phyloP scores from a whole-genome alignment of 768 basidiomycete species.

The Scleroderma bovista region DNA sequence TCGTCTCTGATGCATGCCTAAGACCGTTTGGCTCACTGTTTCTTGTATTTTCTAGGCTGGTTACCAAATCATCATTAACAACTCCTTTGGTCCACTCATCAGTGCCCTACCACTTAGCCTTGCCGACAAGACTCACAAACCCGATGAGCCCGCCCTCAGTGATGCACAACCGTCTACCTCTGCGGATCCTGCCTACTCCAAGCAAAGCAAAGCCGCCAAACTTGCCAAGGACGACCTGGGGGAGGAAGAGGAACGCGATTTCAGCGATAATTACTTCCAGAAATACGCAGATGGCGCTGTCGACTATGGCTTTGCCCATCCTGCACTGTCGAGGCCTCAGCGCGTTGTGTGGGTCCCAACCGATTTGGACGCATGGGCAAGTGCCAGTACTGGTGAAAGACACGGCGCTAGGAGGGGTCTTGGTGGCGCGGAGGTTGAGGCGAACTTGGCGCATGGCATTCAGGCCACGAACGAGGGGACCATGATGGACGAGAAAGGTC shows the following conservation, averaged over 20 bases:
- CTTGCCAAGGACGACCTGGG: constrained; percentile 7
- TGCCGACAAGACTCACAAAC: constrained; percentile 58
- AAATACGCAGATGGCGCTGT: constrained; percentile 20
- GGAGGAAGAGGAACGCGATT: constrained; percentile 2
- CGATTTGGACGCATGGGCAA: constrained; percentile 44
- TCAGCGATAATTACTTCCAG: constrained; percentile 19
- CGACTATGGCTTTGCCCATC: constrained; percentile 80
- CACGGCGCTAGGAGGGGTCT: constrained; percentile 33
- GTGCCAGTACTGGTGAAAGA: not conserved
- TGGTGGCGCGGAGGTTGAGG: constrained; percentile 54
- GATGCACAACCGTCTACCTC: not conserved
- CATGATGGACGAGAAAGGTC: constrained; percentile 56
- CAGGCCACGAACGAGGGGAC: constrained; percentile 45
- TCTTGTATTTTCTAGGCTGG: constrained; percentile 40
- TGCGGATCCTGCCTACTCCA: not conserved
- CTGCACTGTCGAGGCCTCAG: constrained; percentile 70
- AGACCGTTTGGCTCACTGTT: not conserved
- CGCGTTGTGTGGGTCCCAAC: constrained; percentile 80
- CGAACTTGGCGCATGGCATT: constrained; percentile 49
- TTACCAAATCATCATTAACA: constrained; percentile 68
- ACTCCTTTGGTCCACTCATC: constrained; percentile 77
- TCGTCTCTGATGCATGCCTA: not conserved
- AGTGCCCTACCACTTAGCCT: constrained; percentile 72
- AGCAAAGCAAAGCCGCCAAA: constrained; percentile 2
- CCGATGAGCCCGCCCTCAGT: constrained; percentile 3